Base-by-base conservation (phyloP, 257 asterid genomes). In the Nicotiana tabacum region DNA sequence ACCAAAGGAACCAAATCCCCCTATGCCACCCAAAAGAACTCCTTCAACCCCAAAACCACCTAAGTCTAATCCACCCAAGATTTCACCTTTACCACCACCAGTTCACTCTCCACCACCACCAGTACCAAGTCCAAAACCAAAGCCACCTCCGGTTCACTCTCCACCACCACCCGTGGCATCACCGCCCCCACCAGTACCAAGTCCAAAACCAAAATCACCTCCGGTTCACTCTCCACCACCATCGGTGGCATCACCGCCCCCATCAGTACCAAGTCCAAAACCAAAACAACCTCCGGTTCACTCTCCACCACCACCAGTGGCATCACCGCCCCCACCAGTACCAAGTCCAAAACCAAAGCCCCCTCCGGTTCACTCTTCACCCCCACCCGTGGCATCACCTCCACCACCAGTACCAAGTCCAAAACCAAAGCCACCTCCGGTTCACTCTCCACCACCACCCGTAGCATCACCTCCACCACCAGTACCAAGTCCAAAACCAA, bases 31-130 rank as follows among this genome's bases (percentile, higher is more conserved):
- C 8, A 27, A 21, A 16, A 46, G 27, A 58, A 37, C 70, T 18
- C 77, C 85, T 57, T 64, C 57, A 1, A 24, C 30, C 18, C 83
- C 83, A 32, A 7, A 53, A 58, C 35, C 78, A 39, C 83, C 67
- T 16, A 65, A 66, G 61, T 21, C 6, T 39, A 43, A n/a, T 53
- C 78, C 78, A 70, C 78, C 78, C n/a, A 70, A 43, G 56, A 51
- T 12, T 51, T 51, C 56, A 51, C 56, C 56, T 51, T 51, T 51
- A 11, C 16, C 56, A 51, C 56, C 56, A 51, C 8, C 18, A 0
- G 17, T 32, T 3, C 35, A 32, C 5, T 32, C 35, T 32, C 35
- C 35, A 32, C 35, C 35, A 32, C 35, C 35, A 33, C 32, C 53
- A 10, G 56, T 29, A 17, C 72, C 81, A 17, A 30, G 24, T 24